A percentile compares a stretch with the other conserved stretches of the same genome.
phyloP scores from a whole-genome alignment of 805 yeast species.

The Candida corydali region DNA sequence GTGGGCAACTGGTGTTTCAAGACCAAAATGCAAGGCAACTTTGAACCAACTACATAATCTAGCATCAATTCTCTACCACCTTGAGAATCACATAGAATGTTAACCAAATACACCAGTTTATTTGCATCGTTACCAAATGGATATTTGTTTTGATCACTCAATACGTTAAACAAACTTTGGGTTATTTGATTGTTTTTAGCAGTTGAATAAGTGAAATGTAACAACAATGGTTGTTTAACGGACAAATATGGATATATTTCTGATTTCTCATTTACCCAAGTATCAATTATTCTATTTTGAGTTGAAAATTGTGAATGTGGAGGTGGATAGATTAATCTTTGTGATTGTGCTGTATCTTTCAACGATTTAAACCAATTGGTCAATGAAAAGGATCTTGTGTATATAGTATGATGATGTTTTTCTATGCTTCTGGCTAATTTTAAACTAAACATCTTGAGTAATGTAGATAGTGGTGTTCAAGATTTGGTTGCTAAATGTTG shows the following conservation, averaged over 20 bases:
- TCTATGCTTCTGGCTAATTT: slow-evolving; percentile 5
- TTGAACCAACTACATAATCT: slow-evolving; percentile 46
- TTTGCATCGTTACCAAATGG: slow-evolving; percentile 33
- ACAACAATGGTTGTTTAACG: slow-evolving; percentile 56
- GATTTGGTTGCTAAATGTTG: background rate
- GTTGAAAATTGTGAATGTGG: slow-evolving; percentile 32
- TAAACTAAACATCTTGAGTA: slow-evolving; percentile 8
- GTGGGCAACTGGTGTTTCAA: slow-evolving; percentile 60
- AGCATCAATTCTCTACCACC: slow-evolving; percentile 56
- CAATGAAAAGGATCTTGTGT: slow-evolving; percentile 5
- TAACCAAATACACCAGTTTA: slow-evolving; percentile 54
- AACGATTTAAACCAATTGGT: slow-evolving; percentile 9
- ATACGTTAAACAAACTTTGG: slow-evolving; percentile 44
- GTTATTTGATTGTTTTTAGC: slow-evolving; percentile 59
- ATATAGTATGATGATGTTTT: background rate
- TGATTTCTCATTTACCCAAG: slow-evolving; percentile 46
- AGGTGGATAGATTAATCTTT: slow-evolving; percentile 38
- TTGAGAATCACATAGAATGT: slow-evolving; percentile 64
- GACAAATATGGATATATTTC: slow-evolving; percentile 57
- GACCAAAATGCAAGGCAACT: slow-evolving; percentile 65
- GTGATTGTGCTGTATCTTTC: slow-evolving; percentile 10
- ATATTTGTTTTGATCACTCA: slow-evolving; percentile 19
- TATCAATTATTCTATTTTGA: slow-evolving; percentile 34
- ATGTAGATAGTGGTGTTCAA: too few species aligned
- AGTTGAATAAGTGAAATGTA: slow-evolving; percentile 75